A percentile compares a stretch with the other conserved stretches of the same genome.
Evolutionary conservation across 768 basidiomycete genomes (phyloP).

Genomic region (Hydnomerulius pinastri): DNA sequence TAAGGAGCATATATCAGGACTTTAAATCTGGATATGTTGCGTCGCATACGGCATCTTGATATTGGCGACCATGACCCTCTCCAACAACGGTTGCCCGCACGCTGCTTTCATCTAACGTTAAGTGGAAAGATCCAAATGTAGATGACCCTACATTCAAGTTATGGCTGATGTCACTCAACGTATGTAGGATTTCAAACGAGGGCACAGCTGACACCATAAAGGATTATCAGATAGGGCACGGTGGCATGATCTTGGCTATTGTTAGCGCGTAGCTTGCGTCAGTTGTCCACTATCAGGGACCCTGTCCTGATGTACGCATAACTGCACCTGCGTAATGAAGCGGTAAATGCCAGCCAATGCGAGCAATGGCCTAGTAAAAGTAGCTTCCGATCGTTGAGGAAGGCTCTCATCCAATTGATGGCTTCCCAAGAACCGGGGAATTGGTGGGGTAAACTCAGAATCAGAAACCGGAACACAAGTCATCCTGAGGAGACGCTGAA

Average conservation of each 20-base stretch:
- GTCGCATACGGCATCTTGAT: slow-evolving; percentile 36
- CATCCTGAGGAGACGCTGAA: slow-evolving; percentile 25
- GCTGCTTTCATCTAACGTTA: slow-evolving; percentile 38
- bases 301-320: not conserved
- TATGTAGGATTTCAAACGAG: not conserved
- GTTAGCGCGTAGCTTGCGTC: slow-evolving; percentile 4
- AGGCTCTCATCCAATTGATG: not conserved
- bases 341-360: slow-evolving; percentile 9
- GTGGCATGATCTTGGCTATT: not conserved
- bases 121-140: slow-evolving; percentile 35
- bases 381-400: not conserved
- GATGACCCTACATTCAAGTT: slow-evolving; percentile 23
- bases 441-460: not conserved
- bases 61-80: slow-evolving; percentile 16
- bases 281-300: slow-evolving; percentile 5
- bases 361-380: no score
- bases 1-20: slow-evolving; percentile 35
- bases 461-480: not conserved
- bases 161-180: slow-evolving; percentile 1
- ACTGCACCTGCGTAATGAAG: not conserved
- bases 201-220: slow-evolving; percentile 25
- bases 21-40: slow-evolving; percentile 36
- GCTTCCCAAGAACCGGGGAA: not conserved
- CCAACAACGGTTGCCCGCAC: slow-evolving; percentile 27
- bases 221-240: slow-evolving; percentile 6